phyloP scores from a whole-genome alignment of 1,284 basidiomycete genomes.

The Moesziomyces parantarcticus region DNA sequence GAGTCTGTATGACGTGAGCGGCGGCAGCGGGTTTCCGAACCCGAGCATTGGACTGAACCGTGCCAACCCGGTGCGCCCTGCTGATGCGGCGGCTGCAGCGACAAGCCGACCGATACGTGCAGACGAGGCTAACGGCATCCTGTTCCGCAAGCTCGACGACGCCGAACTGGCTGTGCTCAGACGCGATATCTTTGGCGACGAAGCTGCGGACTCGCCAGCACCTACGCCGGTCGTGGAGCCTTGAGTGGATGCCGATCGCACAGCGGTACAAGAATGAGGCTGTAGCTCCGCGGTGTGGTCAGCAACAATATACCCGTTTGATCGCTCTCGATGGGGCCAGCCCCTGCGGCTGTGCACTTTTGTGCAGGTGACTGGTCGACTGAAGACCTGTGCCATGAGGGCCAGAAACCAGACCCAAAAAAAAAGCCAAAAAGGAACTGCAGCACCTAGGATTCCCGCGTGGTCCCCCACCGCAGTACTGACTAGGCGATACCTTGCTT shows the following conservation, averaged over 20 bases:
- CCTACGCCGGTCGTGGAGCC: neutral
- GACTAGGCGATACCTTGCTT: constrained; percentile 82
- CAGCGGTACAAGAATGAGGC: neutral
- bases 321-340: neutral
- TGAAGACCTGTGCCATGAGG: too few species aligned
- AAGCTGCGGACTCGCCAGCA: neutral
- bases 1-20: constrained; percentile 48
- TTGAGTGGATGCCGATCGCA: neutral
- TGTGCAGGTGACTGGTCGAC: neutral
- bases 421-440: constrained; percentile 71
- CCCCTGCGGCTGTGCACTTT: neutral
- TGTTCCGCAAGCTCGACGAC: constrained; percentile 29
- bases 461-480: constrained; percentile 87
- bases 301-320: neutral
- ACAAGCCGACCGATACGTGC: constrained; percentile 3
- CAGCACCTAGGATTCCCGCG: constrained; percentile 83
- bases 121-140: constrained; percentile 42
- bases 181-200: constrained; percentile 37
- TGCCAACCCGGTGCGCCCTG: constrained; percentile 4
- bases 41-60: constrained; percentile 31
- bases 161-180: constrained; percentile 16
- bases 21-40: constrained; percentile 46
- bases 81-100: neutral
- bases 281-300: neutral
- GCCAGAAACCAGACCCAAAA: too few species aligned